Evolutionary conservation across 441 rosid species (phyloP), one percentile per base, ranked within the genome.

Genomic region (Metrosideros polymorpha): DNA sequence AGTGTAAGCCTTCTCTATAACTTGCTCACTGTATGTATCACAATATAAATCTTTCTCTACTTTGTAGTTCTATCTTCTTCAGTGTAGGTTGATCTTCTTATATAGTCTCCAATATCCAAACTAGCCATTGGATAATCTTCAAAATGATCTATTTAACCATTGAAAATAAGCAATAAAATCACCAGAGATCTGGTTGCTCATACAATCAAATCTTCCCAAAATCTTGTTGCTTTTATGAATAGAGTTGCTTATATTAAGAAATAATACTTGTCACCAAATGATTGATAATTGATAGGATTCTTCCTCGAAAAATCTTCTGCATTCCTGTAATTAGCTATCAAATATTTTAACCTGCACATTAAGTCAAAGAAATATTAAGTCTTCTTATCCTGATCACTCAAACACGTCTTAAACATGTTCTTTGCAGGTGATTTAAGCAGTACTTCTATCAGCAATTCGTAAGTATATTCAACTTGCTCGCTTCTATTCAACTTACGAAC

Each of bases 361-460:
- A 2, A n/a, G 29, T 57, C 63, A 12, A 27, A 0, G 0, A 12
- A n/a, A 57, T 17, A 57, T 57, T 0, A 12, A 0, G 32, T 2
- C 19, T 18, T 57, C n/a, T 30, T 57, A 57, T n/a, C 51, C 6
- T 12, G 6, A 57, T 57, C 14, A n/a, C 24, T 29, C 2, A 59
- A 49, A 49, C 15, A 4, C n/a, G 3, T 59, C 17, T 29, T 29
- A 59, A 59, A 1, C 0, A 14, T 0, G 19, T 17, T n/a, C 18
- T 2, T 57, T 9, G 27, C 9, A n/a, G 30, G 30, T 57, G 63
- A 13, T 57, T 12, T 12, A n/a, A 30, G 1, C 19, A 29, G 4
- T 0, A 2, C 35, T 14, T 29, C 3, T 14, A 17, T 59, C 19
- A 0, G 7, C 35, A 59, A 29, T 59, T 2, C 9, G 6, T 6